phyloP scores from a whole-genome alignment of 2,329 filamentous ascomycete species.

The Talaromyces sp. region DNA sequence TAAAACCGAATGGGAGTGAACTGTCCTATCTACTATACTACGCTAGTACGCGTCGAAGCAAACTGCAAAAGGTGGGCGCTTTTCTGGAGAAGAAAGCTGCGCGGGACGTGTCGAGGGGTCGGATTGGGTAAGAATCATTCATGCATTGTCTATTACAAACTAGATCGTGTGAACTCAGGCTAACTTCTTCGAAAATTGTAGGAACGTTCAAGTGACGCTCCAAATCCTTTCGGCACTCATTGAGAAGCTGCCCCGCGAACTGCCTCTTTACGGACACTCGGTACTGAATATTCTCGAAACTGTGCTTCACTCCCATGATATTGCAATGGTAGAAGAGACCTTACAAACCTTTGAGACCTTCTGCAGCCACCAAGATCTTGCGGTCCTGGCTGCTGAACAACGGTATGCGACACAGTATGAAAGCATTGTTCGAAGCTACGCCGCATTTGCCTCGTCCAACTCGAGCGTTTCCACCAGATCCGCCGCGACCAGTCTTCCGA shows the following conservation, averaged over 20 bases:
- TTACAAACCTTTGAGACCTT: conserved; percentile 83
- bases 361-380: conserved; percentile 83
- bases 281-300: conserved; percentile 81
- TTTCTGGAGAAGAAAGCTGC: conserved; percentile 94
- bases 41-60: conserved; percentile 87
- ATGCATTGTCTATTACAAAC: neutral
- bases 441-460: conserved; percentile 70
- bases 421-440: conserved; percentile 75
- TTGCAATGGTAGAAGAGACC: conserved; percentile 89
- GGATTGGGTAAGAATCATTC: conserved; percentile 68
- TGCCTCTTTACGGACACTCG: conserved; percentile 81
- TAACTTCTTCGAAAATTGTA: conserved; percentile 36
- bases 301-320: conserved; percentile 80
- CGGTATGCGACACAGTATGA: conserved; percentile 80
- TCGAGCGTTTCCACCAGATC: conserved; percentile 44
- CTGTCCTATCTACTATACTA: conserved; percentile 97
- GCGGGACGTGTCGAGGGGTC: conserved; percentile 82
- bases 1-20: conserved; percentile 95
- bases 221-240: conserved; percentile 89
- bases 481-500: conserved; percentile 62
- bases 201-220: conserved; percentile 91
- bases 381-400: conserved; percentile 80
- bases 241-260: conserved; percentile 86
- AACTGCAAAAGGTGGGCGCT: conserved; percentile 91
- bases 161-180: too few relatives aligned